Base-by-base conservation (phyloP, 345 rosid species). In the Lumnitzera racemosa region DNA sequence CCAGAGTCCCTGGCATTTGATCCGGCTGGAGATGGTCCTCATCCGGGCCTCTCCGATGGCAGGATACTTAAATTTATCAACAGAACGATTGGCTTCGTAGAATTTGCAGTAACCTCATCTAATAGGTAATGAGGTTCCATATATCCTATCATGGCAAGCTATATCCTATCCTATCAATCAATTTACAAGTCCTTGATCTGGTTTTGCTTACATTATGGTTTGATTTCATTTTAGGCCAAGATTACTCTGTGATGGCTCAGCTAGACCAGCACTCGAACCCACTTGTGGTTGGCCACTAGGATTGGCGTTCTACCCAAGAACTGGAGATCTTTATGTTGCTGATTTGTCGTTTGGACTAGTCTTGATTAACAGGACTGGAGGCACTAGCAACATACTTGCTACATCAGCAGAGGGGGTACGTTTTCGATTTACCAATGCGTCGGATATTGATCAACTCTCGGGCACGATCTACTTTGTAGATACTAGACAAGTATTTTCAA, bases 41-140 rank as follows among this genome's bases (percentile, higher is more conserved):
- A 71, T 67, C 74, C 80, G 15, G 80, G 83, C 12, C 67, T 76
- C 65, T 62, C 72, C 7, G 81, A 76, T 57, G 86, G 81, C 43
- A 72, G 77, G 56, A 72, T 72, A 20, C 68, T 72, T 56, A 72
- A 65, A 43, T 78, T 64, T 66, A 50, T 58, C 29, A 70, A 70
- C 10, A 71, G 20, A 20, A 20, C 74, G 17, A 11, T 55, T 46
- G 74, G 78, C 24, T 81, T 72, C 29, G 51, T 10, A 16, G 70
- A 65, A 51, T 80, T 74, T 51, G 77, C 76, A 27, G 51, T 58
- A 23, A 27, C 51, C 53, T n/a, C 75, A 24, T 68, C 75, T 12
- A 43, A 16, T 1, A 62, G 79, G 79, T 76, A 58, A 61, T 27
- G 1, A 27, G 20, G 20, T 27, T 27, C 31, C 31, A 27, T 27